phyloP scores from a whole-genome alignment of 768 basidiomycete genomes.

The Mrakia gelida region DNA sequence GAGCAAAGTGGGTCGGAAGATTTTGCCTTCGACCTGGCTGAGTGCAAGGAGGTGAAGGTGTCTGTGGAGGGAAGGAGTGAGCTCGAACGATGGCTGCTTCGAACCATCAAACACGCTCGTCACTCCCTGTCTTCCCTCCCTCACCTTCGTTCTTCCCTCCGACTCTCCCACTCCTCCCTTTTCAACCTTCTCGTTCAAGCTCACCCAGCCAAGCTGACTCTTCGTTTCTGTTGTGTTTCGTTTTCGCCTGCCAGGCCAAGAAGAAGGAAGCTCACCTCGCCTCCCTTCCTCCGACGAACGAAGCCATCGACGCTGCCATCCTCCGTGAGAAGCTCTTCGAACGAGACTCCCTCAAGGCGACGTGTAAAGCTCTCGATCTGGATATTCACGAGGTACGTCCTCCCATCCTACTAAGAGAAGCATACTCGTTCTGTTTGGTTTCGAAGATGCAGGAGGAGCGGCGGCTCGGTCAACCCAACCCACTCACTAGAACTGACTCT shows the following conservation, averaged over 20 bases:
- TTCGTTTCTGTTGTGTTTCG: neutral
- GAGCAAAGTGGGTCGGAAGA: neutral
- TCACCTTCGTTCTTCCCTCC: too few species aligned
- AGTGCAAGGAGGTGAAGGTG: too few species aligned
- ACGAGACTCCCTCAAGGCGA: slow-evolving; percentile 40
- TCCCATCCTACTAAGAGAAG: neutral
- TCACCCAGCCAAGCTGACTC: neutral
- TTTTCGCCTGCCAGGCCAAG: slow-evolving; percentile 36
- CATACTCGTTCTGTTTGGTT: neutral
- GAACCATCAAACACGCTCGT: too few species aligned
- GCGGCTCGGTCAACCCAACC: neutral
- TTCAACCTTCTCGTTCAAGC: too few species aligned
- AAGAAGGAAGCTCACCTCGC: slow-evolving; percentile 42
- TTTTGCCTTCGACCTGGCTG: too few species aligned
- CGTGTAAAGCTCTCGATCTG: slow-evolving; percentile 40
- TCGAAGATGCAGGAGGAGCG: neutral
- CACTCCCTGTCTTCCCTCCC: too few species aligned
- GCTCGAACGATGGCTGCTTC: too few species aligned
- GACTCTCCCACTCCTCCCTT: neutral
- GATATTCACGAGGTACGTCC: slow-evolving; percentile 42
- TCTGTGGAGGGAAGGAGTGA: too few species aligned
- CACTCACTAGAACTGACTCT: neutral
- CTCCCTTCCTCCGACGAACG: slow-evolving; percentile 41
- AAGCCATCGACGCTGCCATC: slow-evolving; percentile 40
- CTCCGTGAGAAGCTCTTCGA: slow-evolving; percentile 43